phyloP scores from a whole-genome alignment of 2,329 filamentous ascomycete species.

The Xylariaceae sp. region DNA sequence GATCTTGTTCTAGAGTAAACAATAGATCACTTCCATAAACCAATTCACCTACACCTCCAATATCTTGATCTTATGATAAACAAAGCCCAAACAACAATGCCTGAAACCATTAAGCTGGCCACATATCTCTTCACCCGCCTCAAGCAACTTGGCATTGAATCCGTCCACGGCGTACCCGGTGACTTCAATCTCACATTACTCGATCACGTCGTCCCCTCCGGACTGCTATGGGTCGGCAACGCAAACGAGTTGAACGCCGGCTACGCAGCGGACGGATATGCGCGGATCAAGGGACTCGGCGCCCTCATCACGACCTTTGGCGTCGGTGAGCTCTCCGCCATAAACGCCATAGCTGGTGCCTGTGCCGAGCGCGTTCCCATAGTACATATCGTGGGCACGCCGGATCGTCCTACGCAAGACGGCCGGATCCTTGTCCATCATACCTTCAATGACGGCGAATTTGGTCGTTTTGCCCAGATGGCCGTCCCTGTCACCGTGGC shows the following conservation, averaged over 20 bases:
- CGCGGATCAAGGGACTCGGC: slow-evolving; percentile 46
- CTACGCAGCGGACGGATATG: slow-evolving; percentile 55
- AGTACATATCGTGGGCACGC: slow-evolving; percentile 54
- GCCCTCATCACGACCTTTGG: slow-evolving; percentile 55
- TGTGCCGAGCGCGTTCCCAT: slow-evolving; percentile 52
- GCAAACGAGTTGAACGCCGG: slow-evolving; percentile 54
- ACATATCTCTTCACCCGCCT: slow-evolving; percentile 38
- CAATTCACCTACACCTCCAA: no score
- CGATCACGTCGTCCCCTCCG: slow-evolving; percentile 35
- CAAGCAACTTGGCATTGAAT: slow-evolving; percentile 38
- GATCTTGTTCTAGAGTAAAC: no score
- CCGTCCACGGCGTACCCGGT: slow-evolving; percentile 44
- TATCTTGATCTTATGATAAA: neutral
- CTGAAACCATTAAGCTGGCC: slow-evolving; percentile 26
- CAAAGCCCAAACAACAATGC: slow-evolving; percentile 6
- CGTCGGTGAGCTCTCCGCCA: slow-evolving; percentile 52
- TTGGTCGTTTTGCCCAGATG: slow-evolving; percentile 46
- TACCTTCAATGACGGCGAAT: slow-evolving; percentile 52
- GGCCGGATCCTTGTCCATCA: slow-evolving; percentile 45
- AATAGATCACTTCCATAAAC: no score
- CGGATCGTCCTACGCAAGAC: slow-evolving; percentile 40
- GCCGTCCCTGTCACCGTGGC: slow-evolving; percentile 44
- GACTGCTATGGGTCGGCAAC: slow-evolving; percentile 45
- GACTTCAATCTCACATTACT: slow-evolving; percentile 38
- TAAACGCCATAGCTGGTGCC: slow-evolving; percentile 55